Evolutionary conservation across 192 early-diverging fungal species (phyloP).

Genomic region (Podila verticillata): DNA sequence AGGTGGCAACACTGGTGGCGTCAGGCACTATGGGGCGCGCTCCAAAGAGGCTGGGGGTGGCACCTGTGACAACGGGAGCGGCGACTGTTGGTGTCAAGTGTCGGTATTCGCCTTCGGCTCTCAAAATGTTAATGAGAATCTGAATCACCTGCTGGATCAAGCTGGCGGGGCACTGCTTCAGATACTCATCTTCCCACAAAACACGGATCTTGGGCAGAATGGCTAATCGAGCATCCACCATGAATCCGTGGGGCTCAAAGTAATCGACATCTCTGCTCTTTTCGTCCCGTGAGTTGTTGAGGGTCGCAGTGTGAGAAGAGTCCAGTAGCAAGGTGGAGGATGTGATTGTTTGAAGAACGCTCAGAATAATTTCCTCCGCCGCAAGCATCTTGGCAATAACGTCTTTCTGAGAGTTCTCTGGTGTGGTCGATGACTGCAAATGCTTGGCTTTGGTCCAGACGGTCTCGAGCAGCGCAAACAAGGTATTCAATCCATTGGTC

Average conservation of each 20-base stretch:
- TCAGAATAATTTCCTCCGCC: slow-evolving; percentile 65
- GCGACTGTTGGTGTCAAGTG: slow-evolving; percentile 28
- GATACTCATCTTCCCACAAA: slow-evolving; percentile 71
- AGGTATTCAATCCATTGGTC: slow-evolving; percentile 57
- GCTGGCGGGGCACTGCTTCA: slow-evolving; percentile 61
- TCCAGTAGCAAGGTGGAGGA: slow-evolving; percentile 80
- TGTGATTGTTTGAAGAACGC: slow-evolving; percentile 72
- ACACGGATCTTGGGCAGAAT: slow-evolving; percentile 67
- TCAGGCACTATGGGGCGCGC: slow-evolving; percentile 64
- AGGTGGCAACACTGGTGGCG: slow-evolving; percentile 69
- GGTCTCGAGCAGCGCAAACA: slow-evolving; percentile 57
- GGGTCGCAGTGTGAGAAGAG: slow-evolving; percentile 69
- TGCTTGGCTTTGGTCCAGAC: slow-evolving; percentile 59
- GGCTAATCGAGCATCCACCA: slow-evolving; percentile 69
- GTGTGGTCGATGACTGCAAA: slow-evolving; percentile 26
- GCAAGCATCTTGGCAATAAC: slow-evolving; percentile 49
- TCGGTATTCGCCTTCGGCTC: slow-evolving; percentile 74
- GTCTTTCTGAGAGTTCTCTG: slow-evolving; percentile 53
- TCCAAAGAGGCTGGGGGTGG: slow-evolving; percentile 46
- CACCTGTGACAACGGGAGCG: slow-evolving; percentile 6
- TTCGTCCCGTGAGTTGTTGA: slow-evolving; percentile 60
- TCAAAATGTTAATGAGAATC: slow-evolving; percentile 74
- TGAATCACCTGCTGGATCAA: slow-evolving; percentile 69
- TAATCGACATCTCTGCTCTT: slow-evolving; percentile 64
- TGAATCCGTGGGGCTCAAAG: slow-evolving; percentile 79